Evolutionary conservation across 345 rosid species (phyloP).

Genomic region (Camelina neglecta): DNA sequence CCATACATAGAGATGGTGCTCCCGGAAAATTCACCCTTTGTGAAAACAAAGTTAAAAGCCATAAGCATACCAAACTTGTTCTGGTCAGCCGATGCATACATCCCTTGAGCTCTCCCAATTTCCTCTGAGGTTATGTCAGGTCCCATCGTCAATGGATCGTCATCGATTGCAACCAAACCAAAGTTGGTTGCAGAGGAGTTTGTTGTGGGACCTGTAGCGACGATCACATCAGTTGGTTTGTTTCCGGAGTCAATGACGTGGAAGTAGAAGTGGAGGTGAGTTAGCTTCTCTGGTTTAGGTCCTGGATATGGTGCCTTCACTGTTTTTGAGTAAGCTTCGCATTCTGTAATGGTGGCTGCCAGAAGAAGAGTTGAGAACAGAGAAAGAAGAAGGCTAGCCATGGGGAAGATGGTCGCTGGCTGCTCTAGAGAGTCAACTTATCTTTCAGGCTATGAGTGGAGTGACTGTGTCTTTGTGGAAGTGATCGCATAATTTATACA

Average conservation of each 20-base stretch:
- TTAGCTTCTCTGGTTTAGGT: not conserved
- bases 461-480: not conserved
- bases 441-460: not conserved
- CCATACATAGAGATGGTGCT: constrained; percentile 57
- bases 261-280: constrained; percentile 27
- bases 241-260: not conserved
- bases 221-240: not conserved
- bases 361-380: constrained; percentile 5
- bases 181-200: constrained; percentile 50
- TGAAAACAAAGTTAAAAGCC: constrained; percentile 53
- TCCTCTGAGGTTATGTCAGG: constrained; percentile 51
- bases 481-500: constrained; percentile 21
- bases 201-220: not conserved
- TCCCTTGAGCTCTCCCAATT: constrained; percentile 62
- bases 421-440: not conserved
- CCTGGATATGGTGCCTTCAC: constrained; percentile 13
- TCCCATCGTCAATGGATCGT: constrained; percentile 52
- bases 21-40: constrained; percentile 52
- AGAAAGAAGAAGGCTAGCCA: constrained; percentile 19
- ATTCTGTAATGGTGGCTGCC: not conserved
- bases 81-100: constrained; percentile 44
- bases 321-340: constrained; percentile 4
- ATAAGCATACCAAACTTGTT: constrained; percentile 43
- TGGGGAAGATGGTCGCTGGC: not conserved
- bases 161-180: constrained; percentile 48